phyloP scores from a whole-genome alignment of 768 basidiomycete genomes.

The Rhizopogon vulgaris region DNA sequence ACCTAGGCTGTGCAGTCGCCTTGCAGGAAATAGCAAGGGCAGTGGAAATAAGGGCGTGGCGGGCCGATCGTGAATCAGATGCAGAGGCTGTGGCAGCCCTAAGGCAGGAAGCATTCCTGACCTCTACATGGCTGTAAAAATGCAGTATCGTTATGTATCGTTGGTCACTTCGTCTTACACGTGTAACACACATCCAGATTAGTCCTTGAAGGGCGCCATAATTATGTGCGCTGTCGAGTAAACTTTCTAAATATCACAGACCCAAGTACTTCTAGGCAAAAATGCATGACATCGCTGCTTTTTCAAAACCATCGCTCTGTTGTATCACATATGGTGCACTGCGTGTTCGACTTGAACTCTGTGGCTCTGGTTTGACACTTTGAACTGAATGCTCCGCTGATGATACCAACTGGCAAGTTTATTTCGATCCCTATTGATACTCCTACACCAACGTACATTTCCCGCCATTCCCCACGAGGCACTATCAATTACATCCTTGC shows the following conservation, averaged over 20 bases:
- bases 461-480: no score
- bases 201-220: background rate
- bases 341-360: no score
- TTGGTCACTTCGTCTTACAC: background rate
- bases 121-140: conserved; percentile 21
- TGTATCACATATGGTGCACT: no score
- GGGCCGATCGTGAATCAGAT: conserved; percentile 66
- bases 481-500: conserved; percentile 23
- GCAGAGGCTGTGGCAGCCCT: conserved; percentile 64
- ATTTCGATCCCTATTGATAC: no score
- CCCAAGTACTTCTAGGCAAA: no score
- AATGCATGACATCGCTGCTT: no score
- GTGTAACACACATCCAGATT: background rate
- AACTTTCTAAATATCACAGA: background rate
- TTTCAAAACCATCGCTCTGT: no score
- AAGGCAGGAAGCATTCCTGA: conserved; percentile 62
- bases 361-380: no score
- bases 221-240: background rate
- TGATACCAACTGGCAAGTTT: no score
- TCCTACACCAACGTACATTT: no score
- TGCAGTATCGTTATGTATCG: background rate
- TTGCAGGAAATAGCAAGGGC: conserved; percentile 61
- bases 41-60: conserved; percentile 61
- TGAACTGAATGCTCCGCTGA: no score
- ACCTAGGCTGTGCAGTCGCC: conserved; percentile 56